Conservation (phyloP, 306 rosid genomes). For the Mimosa pudica region DNA sequence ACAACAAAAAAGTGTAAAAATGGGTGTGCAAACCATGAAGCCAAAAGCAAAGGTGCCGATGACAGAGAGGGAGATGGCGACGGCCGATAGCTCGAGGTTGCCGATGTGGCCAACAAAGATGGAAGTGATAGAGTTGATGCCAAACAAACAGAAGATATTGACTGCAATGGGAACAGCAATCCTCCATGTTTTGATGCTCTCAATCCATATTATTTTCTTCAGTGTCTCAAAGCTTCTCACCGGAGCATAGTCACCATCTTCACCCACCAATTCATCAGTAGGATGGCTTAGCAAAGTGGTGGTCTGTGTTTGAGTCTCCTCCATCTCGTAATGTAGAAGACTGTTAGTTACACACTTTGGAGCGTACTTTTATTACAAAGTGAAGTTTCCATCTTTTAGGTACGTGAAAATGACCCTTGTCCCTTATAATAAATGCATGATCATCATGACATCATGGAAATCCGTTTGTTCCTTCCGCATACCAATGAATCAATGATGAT, state of each 20-base stretch:
- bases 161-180: conserved; percentile 50
- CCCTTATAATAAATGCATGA: too few relatives aligned
- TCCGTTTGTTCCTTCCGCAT: too few relatives aligned
- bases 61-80: conserved; percentile 51
- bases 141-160: conserved; percentile 42
- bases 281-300: not conserved
- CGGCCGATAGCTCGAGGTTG: conserved; percentile 59
- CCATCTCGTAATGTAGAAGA: not conserved
- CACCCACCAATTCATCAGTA: conserved; percentile 31
- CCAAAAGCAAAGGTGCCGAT: conserved; percentile 53
- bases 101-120: conserved; percentile 66
- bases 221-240: conserved; percentile 8
- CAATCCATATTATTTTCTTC: conserved; percentile 28
- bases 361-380: too few relatives aligned
- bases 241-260: conserved; percentile 37
- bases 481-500: too few relatives aligned
- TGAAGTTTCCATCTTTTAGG: too few relatives aligned
- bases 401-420: too few relatives aligned
- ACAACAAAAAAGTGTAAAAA: not conserved
- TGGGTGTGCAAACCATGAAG: conserved; percentile 41
- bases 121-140: conserved; percentile 42
- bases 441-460: too few relatives aligned
- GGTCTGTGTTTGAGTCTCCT: not conserved
- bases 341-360: too few relatives aligned
- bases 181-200: conserved; percentile 42